These are phyloP conservation scores for Calocybe gambosa DNA, from an alignment of 1,284 basidiomycete species.

Conservation along the genomic window DNA sequence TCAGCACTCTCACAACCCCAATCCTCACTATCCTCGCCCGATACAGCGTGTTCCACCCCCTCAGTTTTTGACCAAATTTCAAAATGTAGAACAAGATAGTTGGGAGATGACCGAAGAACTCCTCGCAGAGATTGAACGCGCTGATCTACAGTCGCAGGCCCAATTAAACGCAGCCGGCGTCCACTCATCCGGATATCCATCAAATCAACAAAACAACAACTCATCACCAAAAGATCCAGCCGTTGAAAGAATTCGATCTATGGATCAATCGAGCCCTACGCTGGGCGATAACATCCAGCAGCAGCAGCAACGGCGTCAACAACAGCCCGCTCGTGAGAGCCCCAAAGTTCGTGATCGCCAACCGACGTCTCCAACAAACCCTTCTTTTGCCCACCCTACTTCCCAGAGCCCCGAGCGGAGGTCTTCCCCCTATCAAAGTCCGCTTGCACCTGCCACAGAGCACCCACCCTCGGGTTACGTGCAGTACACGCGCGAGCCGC, in stretches of 20 bases:
- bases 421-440: constrained; percentile 47
- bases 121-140: constrained; percentile 62
- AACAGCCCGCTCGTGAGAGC: constrained; percentile 42
- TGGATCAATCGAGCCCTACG: constrained; percentile 49
- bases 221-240: constrained; percentile 47
- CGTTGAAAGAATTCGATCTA: constrained; percentile 48
- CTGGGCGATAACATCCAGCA: constrained; percentile 35
- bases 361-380: constrained; percentile 34
- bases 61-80: constrained; percentile 47
- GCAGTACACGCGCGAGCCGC: constrained; percentile 47
- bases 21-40: constrained; percentile 49
- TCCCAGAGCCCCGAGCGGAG: constrained; percentile 48
- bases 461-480: constrained; percentile 40
- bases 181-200: constrained; percentile 20
- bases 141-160: constrained; percentile 37
- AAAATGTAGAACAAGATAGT: constrained; percentile 42
- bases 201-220: constrained; percentile 24
- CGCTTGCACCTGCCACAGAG: constrained; percentile 47
- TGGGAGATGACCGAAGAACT: constrained; percentile 66
- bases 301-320: constrained; percentile 30
- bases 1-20: constrained; percentile 29
- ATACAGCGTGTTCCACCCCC: constrained; percentile 49
- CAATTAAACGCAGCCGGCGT: constrained; percentile 25
- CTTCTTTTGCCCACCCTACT: constrained; percentile 35
- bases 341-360: constrained; percentile 46